Percentiles rank a stretch among this genome's conserved stretches.
These are phyloP conservation scores for Diaporthe capsici DNA, from an alignment of 2,329 filamentous ascomycete species.

Conservation along the genomic window DNA sequence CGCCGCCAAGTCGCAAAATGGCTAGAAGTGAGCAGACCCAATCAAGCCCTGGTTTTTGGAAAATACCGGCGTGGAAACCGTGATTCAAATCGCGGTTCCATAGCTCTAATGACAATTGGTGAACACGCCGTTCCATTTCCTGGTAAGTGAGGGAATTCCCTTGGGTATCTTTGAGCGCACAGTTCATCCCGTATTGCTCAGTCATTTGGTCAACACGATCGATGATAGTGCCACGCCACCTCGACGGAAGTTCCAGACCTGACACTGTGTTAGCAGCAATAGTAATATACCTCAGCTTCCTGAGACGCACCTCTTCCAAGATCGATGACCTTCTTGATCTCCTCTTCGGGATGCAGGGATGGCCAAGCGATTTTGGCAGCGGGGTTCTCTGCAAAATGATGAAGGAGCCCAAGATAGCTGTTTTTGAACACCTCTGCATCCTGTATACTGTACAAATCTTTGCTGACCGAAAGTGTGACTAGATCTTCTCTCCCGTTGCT, in stretches of 20 bases:
- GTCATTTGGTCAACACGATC: neutral
- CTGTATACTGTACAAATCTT: conserved; percentile 48
- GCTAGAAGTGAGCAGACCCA: neutral
- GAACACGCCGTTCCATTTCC: neutral
- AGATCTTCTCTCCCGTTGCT: conserved; percentile 42
- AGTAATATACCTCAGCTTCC: neutral
- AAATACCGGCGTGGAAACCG: neutral
- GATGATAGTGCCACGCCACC: neutral
- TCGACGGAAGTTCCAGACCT: neutral
- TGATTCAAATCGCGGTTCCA: neutral
- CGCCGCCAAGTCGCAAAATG: neutral
- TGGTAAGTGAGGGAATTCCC: neutral
- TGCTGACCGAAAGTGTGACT: conserved; percentile 49
- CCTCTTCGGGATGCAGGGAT: neutral
- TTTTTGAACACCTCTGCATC: conserved; percentile 2
- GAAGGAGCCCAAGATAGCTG: conserved; percentile 44
- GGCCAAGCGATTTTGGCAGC: neutral
- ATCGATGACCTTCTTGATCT: neutral
- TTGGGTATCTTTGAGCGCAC: neutral
- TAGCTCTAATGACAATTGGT: neutral
- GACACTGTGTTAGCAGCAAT: neutral
- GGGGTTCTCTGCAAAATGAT: neutral
- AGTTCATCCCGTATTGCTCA: neutral
- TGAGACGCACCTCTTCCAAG: neutral
- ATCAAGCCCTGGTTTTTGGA: neutral